These are phyloP conservation scores for Termitomyces sp. DNA, from an alignment of 768 basidiomycete species.

Conservation along the genomic window DNA sequence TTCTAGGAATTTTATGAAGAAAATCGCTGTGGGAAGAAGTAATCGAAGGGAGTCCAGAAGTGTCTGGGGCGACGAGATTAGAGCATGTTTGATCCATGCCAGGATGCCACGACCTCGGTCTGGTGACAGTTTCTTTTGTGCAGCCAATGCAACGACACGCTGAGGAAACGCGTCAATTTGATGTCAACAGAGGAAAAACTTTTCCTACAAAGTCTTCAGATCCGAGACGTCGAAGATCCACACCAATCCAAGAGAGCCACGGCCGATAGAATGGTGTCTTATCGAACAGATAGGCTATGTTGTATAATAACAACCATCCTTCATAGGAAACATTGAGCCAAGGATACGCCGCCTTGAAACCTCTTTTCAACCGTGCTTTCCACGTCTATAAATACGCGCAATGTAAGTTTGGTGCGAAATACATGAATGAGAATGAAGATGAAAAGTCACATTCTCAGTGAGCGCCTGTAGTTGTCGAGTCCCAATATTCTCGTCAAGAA, in stretches of 20 bases:
- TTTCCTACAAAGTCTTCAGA: constrained; percentile 70
- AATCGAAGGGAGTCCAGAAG: constrained; percentile 74
- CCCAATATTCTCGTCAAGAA: constrained; percentile 49
- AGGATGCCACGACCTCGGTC: constrained; percentile 30
- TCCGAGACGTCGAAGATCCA: constrained; percentile 76
- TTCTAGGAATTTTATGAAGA: constrained; percentile 94
- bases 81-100: constrained; percentile 37
- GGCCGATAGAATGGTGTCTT: constrained; percentile 82
- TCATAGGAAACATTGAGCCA: constrained; percentile 77
- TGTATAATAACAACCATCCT: constrained; percentile 76
- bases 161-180: constrained; percentile 17
- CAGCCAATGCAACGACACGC: constrained; percentile 34
- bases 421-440: not conserved
- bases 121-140: constrained; percentile 22
- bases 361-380: constrained; percentile 45
- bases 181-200: not conserved
- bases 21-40: constrained; percentile 83
- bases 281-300: constrained; percentile 88
- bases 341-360: constrained; percentile 76
- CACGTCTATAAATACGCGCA: constrained; percentile 34
- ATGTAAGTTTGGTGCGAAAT: constrained; percentile 4
- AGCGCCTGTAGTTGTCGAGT: constrained; percentile 37
- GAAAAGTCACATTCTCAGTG: constrained; percentile 43
- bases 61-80: constrained; percentile 52
- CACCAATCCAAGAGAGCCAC: constrained; percentile 82